Evolutionary conservation across 2,329 filamentous ascomycete genomes (phyloP), one percentile per base, ranked within the genome.

Genomic region (Diaporthe sp.): DNA sequence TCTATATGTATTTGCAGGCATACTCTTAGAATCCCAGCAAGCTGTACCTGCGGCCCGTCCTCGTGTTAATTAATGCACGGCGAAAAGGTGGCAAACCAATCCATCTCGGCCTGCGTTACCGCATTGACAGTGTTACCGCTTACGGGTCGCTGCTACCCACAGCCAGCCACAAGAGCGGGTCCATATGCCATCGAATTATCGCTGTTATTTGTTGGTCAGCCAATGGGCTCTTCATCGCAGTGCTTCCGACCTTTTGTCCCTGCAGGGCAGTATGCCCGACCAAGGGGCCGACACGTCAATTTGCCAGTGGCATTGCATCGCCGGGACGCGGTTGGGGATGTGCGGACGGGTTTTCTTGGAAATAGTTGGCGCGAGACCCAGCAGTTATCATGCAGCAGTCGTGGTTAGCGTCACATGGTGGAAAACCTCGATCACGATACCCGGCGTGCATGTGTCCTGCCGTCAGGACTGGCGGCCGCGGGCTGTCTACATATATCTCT

Each of bases 161-260:
- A 28, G 60, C 60, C 40, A 19, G 1, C 60, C 60, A 22, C 25
- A 33, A 64, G 40, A 30, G 60, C 25, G 40, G 58, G 60, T 64
- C 60, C 60, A 33, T 45, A 64, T 64, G 40, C 60, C 60, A 22
- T 33, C 60, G 25, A 64, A 64, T 64, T 64, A 64, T 64, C 40
- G n/a, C 47, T 4, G 40, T 47, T 40, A 64, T 64, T 47, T 64
- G 40, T n/a, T 64, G 25, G 25, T 45, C 40, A 64, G n/a, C 60
- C 60, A 64, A 64, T 64, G 25, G 40, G 60, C 60, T 33, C 28
- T 30, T 22, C 25, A 64, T n/a, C 60, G 28, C 40, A 30, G 58
- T 45, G 58, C 25, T 45, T 64, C 58, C 40, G 28, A 42, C 25
- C 47, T 33, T 45, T 64, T 40, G 60, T 64, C 28, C 60, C 40